These are phyloP conservation scores for Aspergillus uvarum DNA, from an alignment of 2,329 filamentous ascomycete species.

Conservation along the genomic window DNA sequence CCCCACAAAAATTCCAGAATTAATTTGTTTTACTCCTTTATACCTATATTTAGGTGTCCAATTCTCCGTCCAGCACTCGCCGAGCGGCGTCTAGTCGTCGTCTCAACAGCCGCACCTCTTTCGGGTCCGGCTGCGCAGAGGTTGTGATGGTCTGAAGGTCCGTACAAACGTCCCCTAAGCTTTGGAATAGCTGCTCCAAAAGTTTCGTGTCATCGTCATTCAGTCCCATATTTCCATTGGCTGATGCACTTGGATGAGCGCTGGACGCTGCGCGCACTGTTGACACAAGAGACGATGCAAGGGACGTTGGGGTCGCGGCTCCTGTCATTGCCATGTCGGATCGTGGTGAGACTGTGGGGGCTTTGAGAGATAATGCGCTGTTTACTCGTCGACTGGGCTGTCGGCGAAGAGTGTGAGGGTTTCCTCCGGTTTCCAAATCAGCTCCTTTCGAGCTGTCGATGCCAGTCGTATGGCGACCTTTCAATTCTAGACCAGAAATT, in stretches of 20 bases:
- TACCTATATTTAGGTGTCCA: conserved; percentile 30
- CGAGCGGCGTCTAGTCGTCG: conserved; percentile 73
- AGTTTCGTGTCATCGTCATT: conserved; percentile 58
- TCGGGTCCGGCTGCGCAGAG: conserved; percentile 56
- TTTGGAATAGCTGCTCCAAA: conserved; percentile 55
- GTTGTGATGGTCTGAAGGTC: conserved; percentile 48
- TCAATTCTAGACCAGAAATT: conserved; percentile 23
- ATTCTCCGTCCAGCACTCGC: conserved; percentile 68
- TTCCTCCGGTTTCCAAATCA: conserved; percentile 23
- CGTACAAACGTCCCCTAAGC: conserved; percentile 50
- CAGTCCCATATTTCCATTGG: conserved; percentile 32
- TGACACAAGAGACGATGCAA: conserved; percentile 40
- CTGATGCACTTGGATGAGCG: conserved; percentile 23
- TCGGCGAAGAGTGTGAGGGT: conserved; percentile 23
- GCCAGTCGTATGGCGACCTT: conserved; percentile 21
- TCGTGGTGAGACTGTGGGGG: conserved; percentile 30
- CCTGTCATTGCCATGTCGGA: conserved; percentile 28
- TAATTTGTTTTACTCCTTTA: neutral
- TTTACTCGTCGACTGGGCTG: conserved; percentile 8
- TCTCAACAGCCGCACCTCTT: conserved; percentile 62
- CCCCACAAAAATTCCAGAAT: neutral
- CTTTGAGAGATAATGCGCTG: neutral
- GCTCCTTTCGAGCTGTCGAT: conserved; percentile 15
- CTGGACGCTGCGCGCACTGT: conserved; percentile 37
- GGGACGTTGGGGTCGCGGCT: conserved; percentile 33